These are phyloP conservation scores for Immersiporthe knoxdaviesiana DNA, from an alignment of 2,329 filamentous ascomycete species.

Conservation along the genomic window DNA sequence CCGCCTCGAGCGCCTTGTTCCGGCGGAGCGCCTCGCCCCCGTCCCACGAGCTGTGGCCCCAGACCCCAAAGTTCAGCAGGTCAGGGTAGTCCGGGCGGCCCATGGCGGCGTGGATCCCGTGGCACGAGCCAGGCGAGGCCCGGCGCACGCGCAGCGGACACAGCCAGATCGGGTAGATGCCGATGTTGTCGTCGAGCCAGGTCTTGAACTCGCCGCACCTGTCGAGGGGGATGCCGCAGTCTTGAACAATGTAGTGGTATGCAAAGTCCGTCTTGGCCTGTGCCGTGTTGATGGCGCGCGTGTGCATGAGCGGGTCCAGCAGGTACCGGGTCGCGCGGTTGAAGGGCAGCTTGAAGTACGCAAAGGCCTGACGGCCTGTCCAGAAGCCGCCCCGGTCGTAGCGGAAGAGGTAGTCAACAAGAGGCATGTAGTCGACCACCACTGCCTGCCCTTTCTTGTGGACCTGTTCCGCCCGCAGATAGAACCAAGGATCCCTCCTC, in stretches of 20 bases:
- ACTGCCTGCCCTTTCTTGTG: slow-evolving; percentile 33
- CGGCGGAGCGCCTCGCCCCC: slow-evolving; percentile 51
- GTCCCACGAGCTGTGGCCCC: slow-evolving; percentile 53
- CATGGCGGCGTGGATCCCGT: slow-evolving; percentile 52
- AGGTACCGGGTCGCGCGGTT: slow-evolving; percentile 64
- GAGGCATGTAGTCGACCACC: slow-evolving; percentile 51
- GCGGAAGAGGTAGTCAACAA: slow-evolving; percentile 70
- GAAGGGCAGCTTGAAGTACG: slow-evolving; percentile 67
- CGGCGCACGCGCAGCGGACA: slow-evolving; percentile 54
- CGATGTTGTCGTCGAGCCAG: slow-evolving; percentile 51
- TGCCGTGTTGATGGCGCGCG: slow-evolving; percentile 54
- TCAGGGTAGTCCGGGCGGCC: slow-evolving; percentile 31
- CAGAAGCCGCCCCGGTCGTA: slow-evolving; percentile 74
- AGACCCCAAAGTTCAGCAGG: slow-evolving; percentile 66
- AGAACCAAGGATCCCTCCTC: slow-evolving; percentile 72
- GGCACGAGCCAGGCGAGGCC: slow-evolving; percentile 43
- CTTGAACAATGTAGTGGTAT: slow-evolving; percentile 68
- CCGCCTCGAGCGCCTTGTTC: slow-evolving; percentile 65
- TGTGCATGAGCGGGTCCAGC: slow-evolving; percentile 66
- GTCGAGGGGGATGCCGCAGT: slow-evolving; percentile 57
- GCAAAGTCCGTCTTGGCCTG: slow-evolving; percentile 21
- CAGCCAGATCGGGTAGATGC: slow-evolving; percentile 60
- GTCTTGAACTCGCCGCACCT: slow-evolving; percentile 48
- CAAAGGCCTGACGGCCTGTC: slow-evolving; percentile 65
- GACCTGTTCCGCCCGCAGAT: slow-evolving; percentile 63